Conservation (phyloP, 331 rosid genomes). For the Malus hybrid region DNA sequence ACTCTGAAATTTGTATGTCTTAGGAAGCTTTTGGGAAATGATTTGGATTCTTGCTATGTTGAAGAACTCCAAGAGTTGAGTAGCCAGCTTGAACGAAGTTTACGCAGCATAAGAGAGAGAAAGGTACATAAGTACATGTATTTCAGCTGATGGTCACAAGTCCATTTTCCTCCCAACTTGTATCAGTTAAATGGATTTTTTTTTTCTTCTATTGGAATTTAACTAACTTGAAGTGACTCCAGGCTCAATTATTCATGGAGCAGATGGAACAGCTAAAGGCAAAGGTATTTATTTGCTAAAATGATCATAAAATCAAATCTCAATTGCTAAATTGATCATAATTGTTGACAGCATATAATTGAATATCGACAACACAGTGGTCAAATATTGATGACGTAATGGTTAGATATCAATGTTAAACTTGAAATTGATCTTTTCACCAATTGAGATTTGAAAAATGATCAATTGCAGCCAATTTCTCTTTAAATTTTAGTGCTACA, state of each 20-base stretch:
- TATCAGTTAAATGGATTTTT: not conserved
- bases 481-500: no score
- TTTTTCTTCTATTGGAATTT: not conserved
- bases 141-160: not conserved
- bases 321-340: no score
- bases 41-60: conserved; percentile 30
- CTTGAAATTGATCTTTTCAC: no score
- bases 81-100: conserved; percentile 38
- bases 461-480: no score
- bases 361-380: no score
- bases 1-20: not conserved
- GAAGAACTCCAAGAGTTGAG: conserved; percentile 42
- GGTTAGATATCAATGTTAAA: no score
- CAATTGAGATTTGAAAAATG: no score
- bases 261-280: conserved; percentile 27
- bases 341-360: no score
- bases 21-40: conserved; percentile 60
- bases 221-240: not conserved
- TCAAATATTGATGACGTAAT: no score
- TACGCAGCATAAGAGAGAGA: conserved; percentile 33
- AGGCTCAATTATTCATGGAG: conserved; percentile 36
- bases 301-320: no score
- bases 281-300: no score
- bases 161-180: not conserved
- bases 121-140: conserved; percentile 30